Evolutionary conservation across 2,329 filamentous ascomycete genomes (phyloP), one percentile per base, ranked within the genome.

Genomic region (Sclerotinia spermophila): DNA sequence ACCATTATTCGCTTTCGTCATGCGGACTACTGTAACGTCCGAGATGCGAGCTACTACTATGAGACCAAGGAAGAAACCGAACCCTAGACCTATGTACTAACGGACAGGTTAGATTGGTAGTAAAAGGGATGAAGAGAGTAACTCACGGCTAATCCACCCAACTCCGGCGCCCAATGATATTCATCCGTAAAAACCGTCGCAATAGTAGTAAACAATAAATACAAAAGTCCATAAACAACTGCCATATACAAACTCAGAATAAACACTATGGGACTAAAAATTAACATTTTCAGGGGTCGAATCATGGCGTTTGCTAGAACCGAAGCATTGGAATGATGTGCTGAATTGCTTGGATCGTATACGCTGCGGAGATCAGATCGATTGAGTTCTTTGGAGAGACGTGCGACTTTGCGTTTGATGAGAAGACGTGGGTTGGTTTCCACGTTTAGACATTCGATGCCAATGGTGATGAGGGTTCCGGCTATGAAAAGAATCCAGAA

Each of bases 381-480:
- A 67, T 76, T 77, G 15, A 86, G 81, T 70, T 86, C 83, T 59
- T 78, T 80, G 55, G 79, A 78, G 38, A 89, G 79, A 68, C 74
- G 81, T 40, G 76, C 73, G 0, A 83, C 81, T 77, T 88, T 88
- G 56, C 81, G 81, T 35, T 81, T 77, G 38, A 88, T 85, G 48
- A 88, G 82, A 6, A 87, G 83, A 38, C 80, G 81, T 51, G 83
- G 83, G 75, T 84, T 84, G 3, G 84, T 86, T 76, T 86, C 84
- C 17, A 76, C 75, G 68, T 81, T 83, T 69, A 85, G 79, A 38
- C 83, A 30, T 64, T 82, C 81, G 30, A 67, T 70, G 21, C 53
- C n/a, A 38, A 71, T 59, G 75, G 77, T 72, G 82, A 82, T 68
- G 78, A 81, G 51, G 81, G 78, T 62, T n/a, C 65, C 44, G 69